phyloP scores from a whole-genome alignment of 169 alveolate species.

The Babesia bigemina region DNA sequence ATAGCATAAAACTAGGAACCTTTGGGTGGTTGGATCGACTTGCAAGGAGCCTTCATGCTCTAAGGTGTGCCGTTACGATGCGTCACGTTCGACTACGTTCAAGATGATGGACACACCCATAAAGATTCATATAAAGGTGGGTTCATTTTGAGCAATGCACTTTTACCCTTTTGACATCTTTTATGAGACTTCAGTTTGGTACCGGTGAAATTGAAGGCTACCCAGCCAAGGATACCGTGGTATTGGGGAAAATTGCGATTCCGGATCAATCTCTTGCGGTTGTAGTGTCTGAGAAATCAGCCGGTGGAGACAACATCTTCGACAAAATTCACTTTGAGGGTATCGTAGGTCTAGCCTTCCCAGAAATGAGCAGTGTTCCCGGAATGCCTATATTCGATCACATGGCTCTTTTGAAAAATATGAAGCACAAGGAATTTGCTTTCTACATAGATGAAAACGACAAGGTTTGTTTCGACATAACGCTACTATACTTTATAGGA shows the following conservation, averaged over 20 bases:
- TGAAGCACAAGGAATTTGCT: constrained; percentile 79
- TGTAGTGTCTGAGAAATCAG: constrained; percentile 77
- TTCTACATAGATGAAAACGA: constrained; percentile 80
- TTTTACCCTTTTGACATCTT: neutral
- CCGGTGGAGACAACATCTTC: constrained; percentile 64
- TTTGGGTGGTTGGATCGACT: constrained; percentile 80
- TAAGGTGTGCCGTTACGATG: constrained; percentile 70
- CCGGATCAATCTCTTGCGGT: constrained; percentile 82
- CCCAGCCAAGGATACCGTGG: constrained; percentile 78
- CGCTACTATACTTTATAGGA: constrained; percentile 40
- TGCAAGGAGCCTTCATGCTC: constrained; percentile 77
- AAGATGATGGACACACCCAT: constrained; percentile 57
- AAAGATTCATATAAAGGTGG: constrained; percentile 76
- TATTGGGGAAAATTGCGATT: constrained; percentile 75
- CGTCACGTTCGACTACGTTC: constrained; percentile 72
- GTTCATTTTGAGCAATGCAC: neutral
- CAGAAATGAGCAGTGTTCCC: constrained; percentile 85
- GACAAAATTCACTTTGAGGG: constrained; percentile 85
- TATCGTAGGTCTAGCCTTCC: constrained; percentile 85
- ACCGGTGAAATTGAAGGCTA: constrained; percentile 86
- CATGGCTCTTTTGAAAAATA: constrained; percentile 66
- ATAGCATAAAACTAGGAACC: constrained; percentile 41
- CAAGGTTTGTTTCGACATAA: constrained; percentile 32
- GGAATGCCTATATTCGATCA: constrained; percentile 82
- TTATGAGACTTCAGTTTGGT: constrained; percentile 70